Evolutionary conservation across 768 basidiomycete species (phyloP), one percentile per base, ranked within the genome.

Genomic region (Macrolepiota dolichaula): DNA sequence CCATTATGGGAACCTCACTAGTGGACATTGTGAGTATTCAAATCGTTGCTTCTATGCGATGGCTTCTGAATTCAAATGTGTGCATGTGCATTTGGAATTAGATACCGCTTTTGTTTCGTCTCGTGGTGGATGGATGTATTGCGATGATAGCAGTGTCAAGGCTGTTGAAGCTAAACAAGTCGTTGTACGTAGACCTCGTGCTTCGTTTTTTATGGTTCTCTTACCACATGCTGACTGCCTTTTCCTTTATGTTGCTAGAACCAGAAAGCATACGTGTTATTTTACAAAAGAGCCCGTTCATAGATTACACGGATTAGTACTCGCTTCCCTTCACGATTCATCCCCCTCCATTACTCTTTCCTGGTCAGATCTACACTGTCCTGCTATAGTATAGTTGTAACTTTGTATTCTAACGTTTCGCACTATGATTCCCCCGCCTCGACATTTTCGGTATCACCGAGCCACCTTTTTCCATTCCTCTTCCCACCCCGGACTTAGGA

Each of bases 31-130:
- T 97, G 67, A 74, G 94, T 51, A 35, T 2, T 5, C 47, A 17
- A 24, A 19, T n/a, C 24, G 10, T 19, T 51, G 27, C 11, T 81
- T 19, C 17, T 29, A 42, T 55, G 44, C 7, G 57, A 55, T 47
- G 10, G 27, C 35, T 27, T 35, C 17, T 52, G 53, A 55, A 24
- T 25, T 50, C 32, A 54, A 25, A 51, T 49, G 52, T 44, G 52
- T 55, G 57, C 63, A 58, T 54, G 54, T 24, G 22, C 47, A n/a
- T 55, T 54, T 40, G 29, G 15, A 38, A 24, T 4, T 66, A 97
- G 96, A 98, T 72, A 98, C 96, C 50, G 94, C 97, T 19, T 95
- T 87, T 68, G 86, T 99, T 55, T 85, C 92, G 37, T 93, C 91
- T 15, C 81, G 88, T 56, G 89, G 91, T 36, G 87, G 91, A 38